Base-by-base conservation (phyloP, 2,329 filamentous ascomycete genomes). In the Beauveria scarabaeidicola region DNA sequence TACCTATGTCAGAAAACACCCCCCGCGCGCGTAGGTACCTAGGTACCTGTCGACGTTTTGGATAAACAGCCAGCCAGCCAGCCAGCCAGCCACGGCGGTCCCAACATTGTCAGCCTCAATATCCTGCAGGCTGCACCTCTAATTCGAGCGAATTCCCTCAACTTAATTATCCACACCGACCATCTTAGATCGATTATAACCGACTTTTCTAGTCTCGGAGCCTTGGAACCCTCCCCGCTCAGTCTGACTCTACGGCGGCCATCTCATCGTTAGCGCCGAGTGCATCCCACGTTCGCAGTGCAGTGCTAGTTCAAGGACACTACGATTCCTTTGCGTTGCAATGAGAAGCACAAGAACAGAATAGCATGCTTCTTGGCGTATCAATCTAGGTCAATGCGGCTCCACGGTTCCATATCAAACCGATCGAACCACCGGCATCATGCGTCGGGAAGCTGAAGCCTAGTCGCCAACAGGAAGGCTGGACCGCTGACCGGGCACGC, bases 231-330 rank as follows among this genome's bases (percentile, higher is more conserved):
- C 44, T 29, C 21, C 17, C 32, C 19, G 46, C n/a, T 27, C 55
- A 46, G 55, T 58, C 36, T 58, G 55, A 58, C 55, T 58, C 55
- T 48, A 58, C 46, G 36, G 38, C 10, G 13, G 38, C 11, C 52
- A 41, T 41, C 50, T 10, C 25, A 17, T 41, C 36, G 4, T 32
- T 52, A 52, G 29, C 29, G 48, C 32, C 11, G 29, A 19, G 29
- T 19, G n/a, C 27, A 38, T 52, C 32, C 32, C 46, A 19, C 32
- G n/a, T 52, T 51, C 5, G 27, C 47, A 36, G 17, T 36, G 47
- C 25, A 6, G 11, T 46, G 4, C 3, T 23, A 7, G 19, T 21
- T 21, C 9, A 6, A 44, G 21, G 19, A 19, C 23, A 19, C 29
- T 36, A 9, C 32, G 6, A 23, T 52, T 15, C 29, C 47, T 50